Conservation (phyloP, 805 yeast genomes). For the Vanderwaltozyma tropicalis region DNA sequence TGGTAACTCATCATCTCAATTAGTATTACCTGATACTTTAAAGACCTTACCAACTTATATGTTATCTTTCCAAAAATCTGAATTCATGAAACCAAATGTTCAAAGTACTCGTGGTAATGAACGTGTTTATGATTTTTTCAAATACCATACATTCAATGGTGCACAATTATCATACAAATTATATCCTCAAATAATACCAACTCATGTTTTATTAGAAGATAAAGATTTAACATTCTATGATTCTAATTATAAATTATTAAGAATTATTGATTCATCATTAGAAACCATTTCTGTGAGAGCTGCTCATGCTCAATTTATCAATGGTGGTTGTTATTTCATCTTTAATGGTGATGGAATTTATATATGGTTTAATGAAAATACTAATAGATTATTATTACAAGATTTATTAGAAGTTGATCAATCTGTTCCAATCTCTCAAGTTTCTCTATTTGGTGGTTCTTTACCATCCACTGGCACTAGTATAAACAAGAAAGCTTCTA, state of each 20-base stretch:
- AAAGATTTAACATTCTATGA: constrained; percentile 41
- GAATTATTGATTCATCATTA: constrained; percentile 33
- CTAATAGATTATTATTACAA: constrained; percentile 50
- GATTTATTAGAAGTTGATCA: constrained; percentile 61
- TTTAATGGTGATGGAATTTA: constrained; percentile 53
- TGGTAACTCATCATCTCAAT: constrained; percentile 35
- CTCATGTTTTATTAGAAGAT: constrained; percentile 48
- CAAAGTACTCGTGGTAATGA: constrained; percentile 43
- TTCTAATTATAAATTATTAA: constrained; percentile 32
- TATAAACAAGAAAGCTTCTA: constrained; percentile 55
- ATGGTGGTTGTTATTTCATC: constrained; percentile 65
- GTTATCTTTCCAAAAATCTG: constrained; percentile 57
- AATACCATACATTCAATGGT: constrained; percentile 39
- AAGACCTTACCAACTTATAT: constrained; percentile 55
- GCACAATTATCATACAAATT: constrained; percentile 52
- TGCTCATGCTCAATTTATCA: constrained; percentile 32
- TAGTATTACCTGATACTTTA: constrained; percentile 75
- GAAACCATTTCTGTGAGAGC: constrained; percentile 33
- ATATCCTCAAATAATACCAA: constrained; percentile 67
- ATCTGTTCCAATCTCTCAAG: constrained; percentile 8
- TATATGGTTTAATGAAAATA: constrained; percentile 59
- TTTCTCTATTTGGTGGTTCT: constrained; percentile 30
- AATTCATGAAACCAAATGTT: constrained; percentile 37
- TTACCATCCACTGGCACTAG: constrained; percentile 64
- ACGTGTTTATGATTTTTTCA: constrained; percentile 39